Evolutionary conservation across 306 rosid genomes (phyloP).

Genomic region (Hippophae gyantsensis): DNA sequence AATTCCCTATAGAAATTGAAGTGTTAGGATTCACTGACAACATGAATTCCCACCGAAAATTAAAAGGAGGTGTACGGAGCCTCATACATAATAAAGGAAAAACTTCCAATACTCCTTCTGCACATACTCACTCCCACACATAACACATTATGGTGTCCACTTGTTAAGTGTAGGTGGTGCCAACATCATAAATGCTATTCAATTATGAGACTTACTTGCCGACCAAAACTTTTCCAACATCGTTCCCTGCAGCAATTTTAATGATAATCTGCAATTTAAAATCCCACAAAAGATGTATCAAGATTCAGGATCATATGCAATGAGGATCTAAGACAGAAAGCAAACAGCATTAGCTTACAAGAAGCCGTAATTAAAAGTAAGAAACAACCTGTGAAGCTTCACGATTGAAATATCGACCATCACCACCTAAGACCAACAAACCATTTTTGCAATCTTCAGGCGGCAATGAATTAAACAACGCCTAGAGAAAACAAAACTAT

Average conservation of each 20-base stretch:
- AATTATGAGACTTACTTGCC: constrained; percentile 64
- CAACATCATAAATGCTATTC: background rate
- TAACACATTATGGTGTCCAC: no score
- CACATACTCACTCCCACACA: no score
- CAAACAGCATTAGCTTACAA: background rate
- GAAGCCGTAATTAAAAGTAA: background rate
- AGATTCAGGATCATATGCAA: background rate
- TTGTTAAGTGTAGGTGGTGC: no score
- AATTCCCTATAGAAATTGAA: no score
- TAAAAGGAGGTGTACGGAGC: no score
- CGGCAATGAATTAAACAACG: constrained; percentile 78
- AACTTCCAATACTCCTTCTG: no score
- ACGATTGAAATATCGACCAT: constrained; percentile 83
- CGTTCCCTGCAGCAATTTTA: constrained; percentile 94
- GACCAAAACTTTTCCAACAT: constrained; percentile 83
- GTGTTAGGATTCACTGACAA: no score
- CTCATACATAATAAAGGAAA: no score
- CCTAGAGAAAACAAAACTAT: constrained; percentile 30
- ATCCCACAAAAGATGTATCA: constrained; percentile 12
- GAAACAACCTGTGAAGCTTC: constrained; percentile 78
- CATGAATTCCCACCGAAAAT: no score
- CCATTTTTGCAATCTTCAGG: constrained; percentile 84
- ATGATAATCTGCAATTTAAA: constrained; percentile 60
- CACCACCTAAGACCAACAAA: constrained; percentile 82
- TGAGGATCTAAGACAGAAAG: background rate